Evolutionary conservation across 2,329 filamentous ascomycete genomes (phyloP), one percentile per base, ranked within the genome.

Genomic region (Trichoderma asperellum): DNA sequence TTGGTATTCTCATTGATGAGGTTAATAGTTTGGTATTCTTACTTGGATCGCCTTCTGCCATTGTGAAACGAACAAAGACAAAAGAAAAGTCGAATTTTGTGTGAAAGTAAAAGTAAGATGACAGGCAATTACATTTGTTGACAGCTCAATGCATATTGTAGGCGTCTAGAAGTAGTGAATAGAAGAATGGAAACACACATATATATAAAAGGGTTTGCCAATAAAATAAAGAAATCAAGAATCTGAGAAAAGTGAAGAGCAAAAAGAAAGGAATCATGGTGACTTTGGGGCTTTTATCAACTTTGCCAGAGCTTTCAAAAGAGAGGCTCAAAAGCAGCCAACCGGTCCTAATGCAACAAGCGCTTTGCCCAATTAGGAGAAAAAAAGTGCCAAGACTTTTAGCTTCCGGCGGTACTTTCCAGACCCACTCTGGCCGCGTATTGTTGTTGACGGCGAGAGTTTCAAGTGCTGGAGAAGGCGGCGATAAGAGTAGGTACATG

Each of bases 371-470:
- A 34, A 62, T 35, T 35, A 62, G 60, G 60, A 52, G 60, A 62
- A 62, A 62, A 52, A 53, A 52, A 32, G 16, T 62, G 60, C 60
- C 60, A 62, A 62, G 60, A 62, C 14, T 52, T 62, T 62, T 62
- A 62, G 60, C 14, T 52, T 37, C 43, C n/a, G 43, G 14, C 10
- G 6, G 18, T 35, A 24, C 18, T 58, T 27, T 27, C 29, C 29
- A 52, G 60, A 37, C 60, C 60, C 60, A 62, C 60, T 21, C 29
- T 29, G 43, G 60, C 60, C 60, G 34, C 43, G 60, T 53, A 52
- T 32, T 43, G 40, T 8, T 10, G 40, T 43, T 43, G 18, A 4
- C 11, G 52, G 27, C 11, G 14, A 14, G 16, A 32, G 21, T 24
- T 27, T 55, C 24, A 27, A 27, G 21, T 24, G 52, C 27, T 18